Evolutionary conservation across 768 basidiomycete genomes (phyloP).

Genomic region (Suillus ampliporus): DNA sequence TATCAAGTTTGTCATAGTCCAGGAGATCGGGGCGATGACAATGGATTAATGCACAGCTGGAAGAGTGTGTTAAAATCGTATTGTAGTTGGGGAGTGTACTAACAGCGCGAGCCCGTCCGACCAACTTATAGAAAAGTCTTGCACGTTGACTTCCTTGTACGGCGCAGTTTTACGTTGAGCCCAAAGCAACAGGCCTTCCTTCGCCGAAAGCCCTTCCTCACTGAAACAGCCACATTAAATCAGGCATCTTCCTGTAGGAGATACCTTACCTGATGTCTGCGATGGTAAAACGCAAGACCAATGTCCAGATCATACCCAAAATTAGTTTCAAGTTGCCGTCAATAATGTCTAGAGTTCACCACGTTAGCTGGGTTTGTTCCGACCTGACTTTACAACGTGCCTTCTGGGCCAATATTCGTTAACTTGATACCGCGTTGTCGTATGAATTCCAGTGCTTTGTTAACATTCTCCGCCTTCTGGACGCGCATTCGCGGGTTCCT

Average conservation of each 20-base stretch:
- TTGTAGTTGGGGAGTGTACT: conserved; percentile 31
- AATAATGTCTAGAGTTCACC: conserved; percentile 78
- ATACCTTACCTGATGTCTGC: conserved; percentile 90
- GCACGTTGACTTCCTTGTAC: conserved; percentile 91
- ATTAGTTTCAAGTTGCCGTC: conserved; percentile 99
- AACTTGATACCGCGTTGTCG: conserved; percentile 91
- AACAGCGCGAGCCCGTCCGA: conserved; percentile 95
- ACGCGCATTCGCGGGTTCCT: conserved; percentile 88
- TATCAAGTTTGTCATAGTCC: conserved; percentile 86
- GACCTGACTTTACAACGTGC: conserved; percentile 40
- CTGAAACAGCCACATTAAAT: conserved; percentile 47
- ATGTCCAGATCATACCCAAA: conserved; percentile 99
- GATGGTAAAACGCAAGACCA: conserved; percentile 96
- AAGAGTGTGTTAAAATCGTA: conserved; percentile 15
- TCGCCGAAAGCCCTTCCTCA: conserved; percentile 98
- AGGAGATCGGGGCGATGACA: conserved; percentile 95
- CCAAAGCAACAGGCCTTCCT: conserved; percentile 97
- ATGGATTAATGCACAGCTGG: conserved; percentile 95
- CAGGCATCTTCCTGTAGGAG: conserved; percentile 1
- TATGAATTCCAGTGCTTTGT: conserved; percentile 95
- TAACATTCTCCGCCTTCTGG: conserved; percentile 98
- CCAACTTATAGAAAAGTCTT: conserved; percentile 94
- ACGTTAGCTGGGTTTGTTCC: conserved; percentile 12
- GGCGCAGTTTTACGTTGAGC: conserved; percentile 95
- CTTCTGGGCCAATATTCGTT: conserved; percentile 98